A percentile compares a stretch with the other conserved stretches of the same genome.
These are phyloP conservation scores for Carpinus fangiana DNA, from an alignment of 306 rosid genomes.

Conservation along the genomic window DNA sequence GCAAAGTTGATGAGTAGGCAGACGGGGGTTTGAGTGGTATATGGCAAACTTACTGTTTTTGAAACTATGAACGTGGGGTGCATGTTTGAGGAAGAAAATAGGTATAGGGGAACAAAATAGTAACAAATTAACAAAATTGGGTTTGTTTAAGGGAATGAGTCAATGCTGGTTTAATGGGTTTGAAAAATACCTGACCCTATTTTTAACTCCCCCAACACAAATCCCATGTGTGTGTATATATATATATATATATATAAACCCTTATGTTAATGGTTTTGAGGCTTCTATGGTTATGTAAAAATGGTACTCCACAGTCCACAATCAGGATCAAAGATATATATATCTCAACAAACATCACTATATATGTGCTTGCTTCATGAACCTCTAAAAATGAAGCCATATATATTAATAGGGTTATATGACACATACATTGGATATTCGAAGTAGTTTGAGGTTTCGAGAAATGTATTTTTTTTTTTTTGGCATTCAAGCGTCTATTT, in stretches of 20 bases:
- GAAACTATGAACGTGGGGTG: conserved; percentile 30
- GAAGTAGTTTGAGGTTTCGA: too few relatives aligned
- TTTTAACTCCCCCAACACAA: background rate
- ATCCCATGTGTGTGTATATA: background rate
- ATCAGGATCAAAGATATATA: too few relatives aligned
- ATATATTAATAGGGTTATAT: too few relatives aligned
- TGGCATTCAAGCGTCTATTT: too few relatives aligned
- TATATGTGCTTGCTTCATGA: too few relatives aligned
- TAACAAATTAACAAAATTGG: conserved; percentile 6
- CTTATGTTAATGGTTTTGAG: background rate
- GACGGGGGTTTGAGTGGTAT: background rate
- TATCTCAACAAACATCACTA: too few relatives aligned
- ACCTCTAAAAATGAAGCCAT: too few relatives aligned
- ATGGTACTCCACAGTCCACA: too few relatives aligned
- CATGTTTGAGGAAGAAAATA: conserved; percentile 37
- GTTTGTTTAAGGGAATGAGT: conserved; percentile 37
- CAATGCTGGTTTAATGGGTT: conserved; percentile 25
- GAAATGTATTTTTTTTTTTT: too few relatives aligned
- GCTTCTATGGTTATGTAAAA: too few relatives aligned
- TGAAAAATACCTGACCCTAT: conserved; percentile 23
- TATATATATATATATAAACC: background rate
- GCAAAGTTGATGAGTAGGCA: background rate
- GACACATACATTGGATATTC: too few relatives aligned
- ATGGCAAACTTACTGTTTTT: background rate
- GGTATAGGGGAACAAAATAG: background rate